Evolutionary conservation across 2,329 filamentous ascomycete species (phyloP).

Genomic region (Claviceps digitariae): DNA sequence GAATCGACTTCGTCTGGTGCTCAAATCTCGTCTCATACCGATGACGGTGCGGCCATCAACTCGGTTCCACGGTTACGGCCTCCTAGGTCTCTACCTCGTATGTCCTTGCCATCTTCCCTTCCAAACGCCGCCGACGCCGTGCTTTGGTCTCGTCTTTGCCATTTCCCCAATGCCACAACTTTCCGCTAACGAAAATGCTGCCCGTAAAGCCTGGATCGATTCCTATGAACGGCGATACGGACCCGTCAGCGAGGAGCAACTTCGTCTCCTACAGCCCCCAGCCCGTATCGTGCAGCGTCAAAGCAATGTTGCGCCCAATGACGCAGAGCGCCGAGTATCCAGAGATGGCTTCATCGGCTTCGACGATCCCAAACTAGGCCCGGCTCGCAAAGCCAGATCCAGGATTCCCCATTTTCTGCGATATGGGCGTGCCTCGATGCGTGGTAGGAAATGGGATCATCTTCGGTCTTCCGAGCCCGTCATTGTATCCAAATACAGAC

Average conservation of each 20-base stretch:
- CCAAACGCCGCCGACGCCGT: too few species aligned
- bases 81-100: slow-evolving; percentile 19
- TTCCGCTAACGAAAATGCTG: slow-evolving; percentile 17
- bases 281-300: slow-evolving; percentile 24
- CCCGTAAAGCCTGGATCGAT: slow-evolving; percentile 34
- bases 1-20: slow-evolving; percentile 7
- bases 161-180: too few species aligned
- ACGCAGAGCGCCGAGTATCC: slow-evolving; percentile 29
- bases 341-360: slow-evolving; percentile 33
- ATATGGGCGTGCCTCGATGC: slow-evolving; percentile 30
- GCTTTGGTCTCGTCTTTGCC: too few species aligned
- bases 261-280: slow-evolving; percentile 25
- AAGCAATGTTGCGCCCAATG: slow-evolving; percentile 27
- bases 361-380: slow-evolving; percentile 23
- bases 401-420: slow-evolving; percentile 33
- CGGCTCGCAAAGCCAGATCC: slow-evolving; percentile 19
- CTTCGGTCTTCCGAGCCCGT: slow-evolving; percentile 44
- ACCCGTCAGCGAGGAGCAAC: slow-evolving; percentile 23
- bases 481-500: slow-evolving; percentile 37
- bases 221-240: slow-evolving; percentile 32
- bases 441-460: slow-evolving; percentile 45
- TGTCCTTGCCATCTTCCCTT: neutral
- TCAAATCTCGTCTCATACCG: slow-evolving; percentile 4
- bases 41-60: slow-evolving; percentile 5
- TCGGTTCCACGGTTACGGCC: slow-evolving; percentile 11